These are phyloP conservation scores for Takakia lepidozioides DNA, from an alignment of 225 moss, liverwort and hornwort species.

Conservation along the genomic window DNA sequence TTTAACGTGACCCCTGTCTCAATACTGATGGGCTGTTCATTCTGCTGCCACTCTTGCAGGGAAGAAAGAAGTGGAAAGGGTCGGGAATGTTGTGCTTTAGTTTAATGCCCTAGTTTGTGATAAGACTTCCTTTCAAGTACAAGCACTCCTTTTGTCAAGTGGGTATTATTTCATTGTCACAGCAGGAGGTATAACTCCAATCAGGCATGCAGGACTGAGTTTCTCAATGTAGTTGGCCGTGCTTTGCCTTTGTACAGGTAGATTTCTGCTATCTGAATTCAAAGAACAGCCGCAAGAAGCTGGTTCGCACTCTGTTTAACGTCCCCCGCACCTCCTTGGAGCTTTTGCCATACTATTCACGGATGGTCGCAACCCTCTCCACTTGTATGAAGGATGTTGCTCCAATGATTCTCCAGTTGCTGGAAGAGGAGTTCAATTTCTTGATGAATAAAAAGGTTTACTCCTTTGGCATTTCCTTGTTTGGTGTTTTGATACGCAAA, in stretches of 20 bases:
- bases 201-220: too few relatives aligned
- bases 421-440: constrained; percentile 96
- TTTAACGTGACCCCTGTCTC: too few relatives aligned
- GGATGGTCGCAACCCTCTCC: constrained; percentile 96
- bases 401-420: constrained; percentile 79
- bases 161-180: too few relatives aligned
- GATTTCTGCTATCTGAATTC: constrained; percentile 99
- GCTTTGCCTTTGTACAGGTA: constrained; percentile 38
- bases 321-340: constrained; percentile 94
- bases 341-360: constrained; percentile 93
- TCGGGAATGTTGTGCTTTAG: too few relatives aligned
- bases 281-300: constrained; percentile 97
- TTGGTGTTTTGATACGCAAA: too few relatives aligned
- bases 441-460: constrained; percentile 99
- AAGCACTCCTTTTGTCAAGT: constrained; percentile 2
- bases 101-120: neutral
- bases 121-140: neutral
- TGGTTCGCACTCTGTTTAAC: constrained; percentile 78
- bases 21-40: too few relatives aligned
- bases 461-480: too few relatives aligned
- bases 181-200: too few relatives aligned
- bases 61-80: too few relatives aligned
- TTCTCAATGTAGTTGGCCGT: constrained; percentile 12
- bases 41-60: too few relatives aligned
- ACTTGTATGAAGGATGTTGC: constrained; percentile 98